Conservation (phyloP, 2,329 filamentous ascomycete genomes). For the Pseudocercospora macadamiae region DNA sequence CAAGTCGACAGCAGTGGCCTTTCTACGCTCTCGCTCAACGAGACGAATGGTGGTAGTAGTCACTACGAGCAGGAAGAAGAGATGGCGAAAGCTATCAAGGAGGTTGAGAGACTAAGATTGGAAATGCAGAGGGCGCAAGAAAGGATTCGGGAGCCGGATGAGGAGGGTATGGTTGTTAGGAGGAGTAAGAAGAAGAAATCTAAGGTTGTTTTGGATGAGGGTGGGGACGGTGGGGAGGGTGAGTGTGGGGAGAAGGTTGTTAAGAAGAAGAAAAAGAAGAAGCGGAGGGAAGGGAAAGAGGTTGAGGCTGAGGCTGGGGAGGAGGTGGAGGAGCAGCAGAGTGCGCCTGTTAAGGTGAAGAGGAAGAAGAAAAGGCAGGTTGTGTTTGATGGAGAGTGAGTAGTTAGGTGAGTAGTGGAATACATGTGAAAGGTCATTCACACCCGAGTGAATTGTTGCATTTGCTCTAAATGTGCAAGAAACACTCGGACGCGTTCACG, state of each 20-base stretch:
- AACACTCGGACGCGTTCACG: too few relatives aligned
- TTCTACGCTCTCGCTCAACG: constrained; percentile 70
- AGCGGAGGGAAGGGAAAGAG: constrained; percentile 20
- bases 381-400: constrained; percentile 33
- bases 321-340: constrained; percentile 22
- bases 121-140: constrained; percentile 88
- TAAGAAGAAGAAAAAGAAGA: constrained; percentile 38
- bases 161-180: constrained; percentile 64
- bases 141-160: constrained; percentile 67
- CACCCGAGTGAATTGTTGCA: too few relatives aligned
- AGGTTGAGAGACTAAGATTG: constrained; percentile 81
- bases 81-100: constrained; percentile 84
- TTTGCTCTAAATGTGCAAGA: too few relatives aligned
- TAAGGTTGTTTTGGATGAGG: constrained; percentile 40
- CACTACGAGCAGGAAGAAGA: constrained; percentile 78
- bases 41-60: constrained; percentile 35
- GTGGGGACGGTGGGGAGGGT: constrained; percentile 10
- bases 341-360: constrained; percentile 33
- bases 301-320: constrained; percentile 20
- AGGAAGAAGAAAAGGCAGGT: constrained; percentile 47
- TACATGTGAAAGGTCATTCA: too few relatives aligned
- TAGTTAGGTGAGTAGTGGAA: neutral
- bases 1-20: constrained; percentile 87
- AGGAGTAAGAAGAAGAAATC: constrained; percentile 56
- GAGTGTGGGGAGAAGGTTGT: constrained; percentile 23